phyloP scores from a whole-genome alignment of 2,329 filamentous ascomycete species.

The Colletotrichum navitas region DNA sequence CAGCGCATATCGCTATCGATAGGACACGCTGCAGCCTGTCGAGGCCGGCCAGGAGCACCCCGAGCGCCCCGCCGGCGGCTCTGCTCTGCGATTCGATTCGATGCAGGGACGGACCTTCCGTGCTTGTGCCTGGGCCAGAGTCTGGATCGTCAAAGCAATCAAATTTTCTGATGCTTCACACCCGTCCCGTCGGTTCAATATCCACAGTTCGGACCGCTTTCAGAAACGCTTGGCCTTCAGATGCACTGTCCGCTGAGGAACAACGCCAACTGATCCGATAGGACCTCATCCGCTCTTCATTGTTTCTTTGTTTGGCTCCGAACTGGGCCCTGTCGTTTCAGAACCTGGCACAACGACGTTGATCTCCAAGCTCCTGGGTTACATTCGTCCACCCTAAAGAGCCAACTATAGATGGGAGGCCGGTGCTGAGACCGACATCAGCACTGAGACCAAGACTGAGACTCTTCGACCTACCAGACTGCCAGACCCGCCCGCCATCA shows the following conservation, averaged over 20 bases:
- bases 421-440: constrained; percentile 32
- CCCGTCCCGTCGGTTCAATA: constrained; percentile 13
- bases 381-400: constrained; percentile 22
- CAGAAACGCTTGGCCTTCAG: constrained; percentile 31
- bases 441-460: constrained; percentile 33
- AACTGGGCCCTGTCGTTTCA: constrained; percentile 27
- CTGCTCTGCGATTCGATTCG: constrained; percentile 35
- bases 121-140: constrained; percentile 14
- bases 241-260: constrained; percentile 16
- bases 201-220: constrained; percentile 32
- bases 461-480: constrained; percentile 23
- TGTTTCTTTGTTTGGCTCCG: constrained; percentile 36
- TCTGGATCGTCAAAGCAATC: constrained; percentile 33
- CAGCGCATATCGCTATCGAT: constrained; percentile 34
- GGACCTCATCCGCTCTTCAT: constrained; percentile 7
- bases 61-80: constrained; percentile 27
- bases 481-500: constrained; percentile 11
- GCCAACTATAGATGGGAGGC: constrained; percentile 26
- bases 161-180: constrained; percentile 40
- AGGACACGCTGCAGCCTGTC: neutral
- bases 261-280: constrained; percentile 28
- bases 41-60: neutral
- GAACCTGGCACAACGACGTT: constrained; percentile 27
- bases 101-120: constrained; percentile 35
- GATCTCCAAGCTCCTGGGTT: constrained; percentile 33